Base-by-base conservation (phyloP, 805 yeast genomes). In the Jamesozyma jinghongensis region DNA sequence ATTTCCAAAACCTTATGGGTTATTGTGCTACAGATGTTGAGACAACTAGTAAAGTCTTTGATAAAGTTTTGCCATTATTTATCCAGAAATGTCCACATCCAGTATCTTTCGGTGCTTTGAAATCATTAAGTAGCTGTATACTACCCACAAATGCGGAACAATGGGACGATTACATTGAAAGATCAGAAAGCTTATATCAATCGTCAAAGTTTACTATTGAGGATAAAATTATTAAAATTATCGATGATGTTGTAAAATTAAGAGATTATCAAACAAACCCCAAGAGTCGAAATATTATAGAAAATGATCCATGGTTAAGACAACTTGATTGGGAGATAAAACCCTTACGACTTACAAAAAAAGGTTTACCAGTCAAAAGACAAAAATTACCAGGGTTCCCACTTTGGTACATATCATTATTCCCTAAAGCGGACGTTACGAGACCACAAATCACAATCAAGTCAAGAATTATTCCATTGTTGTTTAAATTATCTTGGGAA, bases 351-450 rank as follows among this genome's bases (percentile, higher is more conserved):
- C 47, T 77, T 32, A 84, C 80, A 12, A 85, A 85, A 54, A 68
- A 73, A 30, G 94, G 92, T 2, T 64, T 62, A 3, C 84, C 85
- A 1, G 71, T 66, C 19, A 83, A 85, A 40, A 77, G 74, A 19
- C 95, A 85, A 59, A 86, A 75, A 51, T 56, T 85, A 36, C 94
- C 95, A 0, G 97, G 96, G 0, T 85, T 71, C 52, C 99, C 99
- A 0, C 81, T 81, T 49, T 92, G 99, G 99, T 94, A 85, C 59
- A 74, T 82, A 44, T 78, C 77, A 12, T 50, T 77, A 36, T 66
- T 68, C 47, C 62, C 69, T 1, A 50, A 62, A 8, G 62, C 68
- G 11, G 45, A 50, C 5, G 59, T 63, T 3, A 43, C 59, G 12
- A 69, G 65, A 17, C 69, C 85, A 52, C 74, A 69, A 29, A 61